Evolutionary conservation across 1,139 yeast genomes (phyloP), one percentile per base, ranked within the genome.

Genomic region (Geotrichum histeridarum): DNA sequence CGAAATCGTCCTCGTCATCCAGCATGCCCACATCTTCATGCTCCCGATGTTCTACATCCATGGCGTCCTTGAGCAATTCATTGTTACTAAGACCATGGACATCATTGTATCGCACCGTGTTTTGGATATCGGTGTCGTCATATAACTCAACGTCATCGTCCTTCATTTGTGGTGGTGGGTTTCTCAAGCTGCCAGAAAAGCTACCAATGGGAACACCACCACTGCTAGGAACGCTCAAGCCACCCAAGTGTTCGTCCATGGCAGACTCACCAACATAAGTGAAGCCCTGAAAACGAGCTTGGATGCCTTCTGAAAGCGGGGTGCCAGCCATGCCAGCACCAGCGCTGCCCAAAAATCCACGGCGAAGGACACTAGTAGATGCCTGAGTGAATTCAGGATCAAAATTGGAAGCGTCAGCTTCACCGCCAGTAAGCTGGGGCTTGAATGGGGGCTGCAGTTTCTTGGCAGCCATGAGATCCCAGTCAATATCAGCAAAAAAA

Each of bases 301-400:
- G 99, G 64, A 91, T 82, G 0, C 95, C 96, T 2, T 96, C 96
- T 7, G 95, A 84, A 59, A 93, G 75, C 37, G 98, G 98, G 1
- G 96, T 87, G 8, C 86, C 77, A 48, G 58, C 64, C 31, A 31
- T 22, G 12, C 45, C 45, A 12, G 15, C 33, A 32, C 38, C 42
- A 35, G 46, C 50, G 50, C 52, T 58, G 38, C 62, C 63, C 71
- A 79, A 71, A 52, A 79, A 68, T 63, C 84, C 88, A 64, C 82
- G 82, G 66, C 81, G 83, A 69, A 88, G 79, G 37, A 82, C 83
- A 15, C 93, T 84, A 1, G 96, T 89, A 36, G 95, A 86, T 49
- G 95, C 91, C 63, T 84, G 86, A n/a, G 99, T 93, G 71, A 93
- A 93, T 71, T 91, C 98, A 7, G 98, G 98, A 68, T 93, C 99